Percentiles rank a stretch among this genome's conserved stretches.
Conservation (phyloP, 202 grass and related monocot species). For the Setaria italica region DNA sequence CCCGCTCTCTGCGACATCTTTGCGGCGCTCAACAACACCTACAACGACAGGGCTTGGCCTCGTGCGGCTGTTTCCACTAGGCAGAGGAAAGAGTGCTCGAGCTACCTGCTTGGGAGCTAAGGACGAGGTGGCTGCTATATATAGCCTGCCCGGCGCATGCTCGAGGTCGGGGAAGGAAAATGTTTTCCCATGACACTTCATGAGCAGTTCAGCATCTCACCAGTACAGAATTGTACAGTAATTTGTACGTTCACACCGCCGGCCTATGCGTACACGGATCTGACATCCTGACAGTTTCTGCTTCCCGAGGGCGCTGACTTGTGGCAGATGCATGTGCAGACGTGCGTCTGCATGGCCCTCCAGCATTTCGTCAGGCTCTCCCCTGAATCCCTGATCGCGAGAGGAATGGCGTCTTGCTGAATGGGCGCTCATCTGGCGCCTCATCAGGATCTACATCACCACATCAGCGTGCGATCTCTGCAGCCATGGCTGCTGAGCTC, state of each 20-base stretch:
- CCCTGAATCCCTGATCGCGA: background rate
- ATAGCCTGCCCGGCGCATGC: constrained; percentile 36
- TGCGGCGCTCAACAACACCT: background rate
- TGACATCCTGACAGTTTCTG: constrained; percentile 35
- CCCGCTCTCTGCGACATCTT: constrained; percentile 76
- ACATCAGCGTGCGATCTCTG: background rate
- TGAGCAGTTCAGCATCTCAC: background rate
- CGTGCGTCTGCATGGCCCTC: constrained; percentile 39
- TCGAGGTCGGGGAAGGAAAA: background rate
- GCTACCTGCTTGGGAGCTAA: constrained; percentile 11
- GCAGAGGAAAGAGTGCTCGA: constrained; percentile 5
- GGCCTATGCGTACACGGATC: constrained; percentile 12
- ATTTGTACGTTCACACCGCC: background rate
- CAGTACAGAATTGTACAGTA: constrained; percentile 9
- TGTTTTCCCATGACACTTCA: background rate
- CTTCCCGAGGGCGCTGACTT: constrained; percentile 55
- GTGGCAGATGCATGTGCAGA: constrained; percentile 33
- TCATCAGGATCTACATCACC: constrained; percentile 29
- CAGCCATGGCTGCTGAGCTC: background rate
- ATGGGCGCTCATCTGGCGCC: constrained; percentile 36
- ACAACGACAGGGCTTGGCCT: background rate
- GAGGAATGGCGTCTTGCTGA: constrained; percentile 13
- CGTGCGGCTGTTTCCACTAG: background rate
- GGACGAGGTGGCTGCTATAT: constrained; percentile 15
- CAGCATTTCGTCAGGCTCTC: background rate